Base-by-base conservation (phyloP, 768 basidiomycete genomes). In the Galerina marginata region DNA sequence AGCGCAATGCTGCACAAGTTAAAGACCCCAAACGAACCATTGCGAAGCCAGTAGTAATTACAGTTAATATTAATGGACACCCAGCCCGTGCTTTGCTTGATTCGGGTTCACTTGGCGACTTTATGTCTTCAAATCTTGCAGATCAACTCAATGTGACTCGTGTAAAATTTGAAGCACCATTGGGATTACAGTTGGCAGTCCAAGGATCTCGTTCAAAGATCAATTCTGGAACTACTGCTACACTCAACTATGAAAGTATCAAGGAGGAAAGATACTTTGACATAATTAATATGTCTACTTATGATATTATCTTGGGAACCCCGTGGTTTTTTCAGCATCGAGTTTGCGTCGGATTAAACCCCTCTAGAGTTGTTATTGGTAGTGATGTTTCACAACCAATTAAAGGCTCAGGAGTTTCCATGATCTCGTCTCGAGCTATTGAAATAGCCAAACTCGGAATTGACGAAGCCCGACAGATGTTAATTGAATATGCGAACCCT, bases 241-340 rank as follows among this genome's bases (percentile, higher is more conserved):
- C 65, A 3, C 38, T 82, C 3, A 39, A 64, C 9, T 82, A 80
- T 61, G 75, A 81, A 58, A 23, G 45, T 0, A 75, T 83, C 0
- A 62, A 70, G 7, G 70, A 74, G n/a, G 33, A 57, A 0, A 62
- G 70, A 2, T 37, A 57, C 6, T 79, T 80, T 55, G 74, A 81
- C 57, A 67, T 83, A 0, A 72, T 74, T 1, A 83, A 83, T 49
- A 4, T 83, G 0, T 69, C 73, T 0, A 71, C 62, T 6, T 82
- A 83, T 56, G 76, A 83, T 39, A 0, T 79, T 0, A 77, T 81
- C 1, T 62, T 82, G 0, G 77, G 80, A 0, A 80, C 77, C 0
- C 80, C 78, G 0, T 81, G 75, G 56, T 23, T 81, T 2, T 79
- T 58, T 54, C 75, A 78, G 40, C 68, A 78, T 51, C 54, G 66